A percentile compares a stretch with the other conserved stretches of the same genome.
These are phyloP conservation scores for Pestalotiopsis fici DNA, from an alignment of 2,329 filamentous ascomycete species.

Conservation along the genomic window DNA sequence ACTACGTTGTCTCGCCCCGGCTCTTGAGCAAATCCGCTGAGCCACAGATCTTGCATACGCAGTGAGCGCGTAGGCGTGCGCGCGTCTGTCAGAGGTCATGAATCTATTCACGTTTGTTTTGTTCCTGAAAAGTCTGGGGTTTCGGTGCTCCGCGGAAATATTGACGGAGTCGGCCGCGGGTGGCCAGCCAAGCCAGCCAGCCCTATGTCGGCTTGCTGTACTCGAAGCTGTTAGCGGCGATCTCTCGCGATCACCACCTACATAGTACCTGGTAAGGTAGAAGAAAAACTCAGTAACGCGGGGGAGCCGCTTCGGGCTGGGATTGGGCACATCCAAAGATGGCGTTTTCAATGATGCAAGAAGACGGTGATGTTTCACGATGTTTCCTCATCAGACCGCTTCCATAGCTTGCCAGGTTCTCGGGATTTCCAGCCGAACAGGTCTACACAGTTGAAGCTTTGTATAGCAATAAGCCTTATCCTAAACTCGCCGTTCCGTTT, in stretches of 20 bases:
- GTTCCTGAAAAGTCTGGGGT: neutral
- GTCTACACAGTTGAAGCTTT: neutral
- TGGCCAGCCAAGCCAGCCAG: neutral
- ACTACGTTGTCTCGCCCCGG: neutral
- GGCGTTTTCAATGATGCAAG: neutral
- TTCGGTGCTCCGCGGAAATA: slow-evolving; percentile 2
- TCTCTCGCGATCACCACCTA: too few relatives aligned
- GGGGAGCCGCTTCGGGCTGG: neutral
- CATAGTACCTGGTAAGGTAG: too few relatives aligned
- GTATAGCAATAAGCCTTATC: neutral
- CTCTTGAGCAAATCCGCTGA: neutral
- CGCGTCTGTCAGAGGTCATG: neutral
- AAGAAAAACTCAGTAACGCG: neutral
- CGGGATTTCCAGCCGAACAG: neutral
- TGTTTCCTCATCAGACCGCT: neutral
- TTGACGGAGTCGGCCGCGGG: neutral
- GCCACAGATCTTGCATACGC: neutral
- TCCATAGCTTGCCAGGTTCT: neutral
- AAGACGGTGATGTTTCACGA: neutral
- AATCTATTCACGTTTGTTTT: neutral
- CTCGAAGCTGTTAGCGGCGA: too few relatives aligned
- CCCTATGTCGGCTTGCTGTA: too few relatives aligned
- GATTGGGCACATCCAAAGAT: neutral
- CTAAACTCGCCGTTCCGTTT: too few relatives aligned
- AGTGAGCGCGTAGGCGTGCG: too few relatives aligned